Conservation (phyloP, 2,329 filamentous ascomycete species). For the Microcyclospora pomicola region DNA sequence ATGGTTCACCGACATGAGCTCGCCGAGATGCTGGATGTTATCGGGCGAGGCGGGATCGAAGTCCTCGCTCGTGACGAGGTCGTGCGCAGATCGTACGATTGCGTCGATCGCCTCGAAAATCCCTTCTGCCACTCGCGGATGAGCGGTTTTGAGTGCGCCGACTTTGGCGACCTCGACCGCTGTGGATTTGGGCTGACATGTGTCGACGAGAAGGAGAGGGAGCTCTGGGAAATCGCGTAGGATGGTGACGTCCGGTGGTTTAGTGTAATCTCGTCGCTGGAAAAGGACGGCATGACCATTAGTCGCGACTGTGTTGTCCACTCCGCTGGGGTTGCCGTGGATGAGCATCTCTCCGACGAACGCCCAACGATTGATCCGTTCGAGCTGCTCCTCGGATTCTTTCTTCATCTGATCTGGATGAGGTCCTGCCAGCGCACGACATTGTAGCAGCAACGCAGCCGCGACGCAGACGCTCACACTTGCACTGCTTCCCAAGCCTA, state of each 20-base stretch:
- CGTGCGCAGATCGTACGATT: constrained; percentile 46
- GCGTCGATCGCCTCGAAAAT: constrained; percentile 79
- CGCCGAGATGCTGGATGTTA: constrained; percentile 61
- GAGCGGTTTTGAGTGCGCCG: constrained; percentile 50
- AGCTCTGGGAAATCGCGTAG: constrained; percentile 84
- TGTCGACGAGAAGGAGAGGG: constrained; percentile 80
- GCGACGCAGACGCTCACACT: constrained; percentile 84
- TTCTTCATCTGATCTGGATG: constrained; percentile 80
- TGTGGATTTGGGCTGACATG: constrained; percentile 75
- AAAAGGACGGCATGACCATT: constrained; percentile 92
- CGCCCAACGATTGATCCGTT: constrained; percentile 94
- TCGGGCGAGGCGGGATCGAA: constrained; percentile 54
- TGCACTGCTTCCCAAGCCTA: constrained; percentile 85
- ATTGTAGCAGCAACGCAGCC: constrained; percentile 64
- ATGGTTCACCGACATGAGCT: constrained; percentile 88
- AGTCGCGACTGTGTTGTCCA: constrained; percentile 91
- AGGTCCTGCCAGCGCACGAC: constrained; percentile 75
- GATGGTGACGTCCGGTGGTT: constrained; percentile 59
- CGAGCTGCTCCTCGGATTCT: constrained; percentile 79
- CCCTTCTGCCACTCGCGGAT: constrained; percentile 63
- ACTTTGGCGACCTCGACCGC: constrained; percentile 79
- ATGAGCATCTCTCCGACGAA: constrained; percentile 97
- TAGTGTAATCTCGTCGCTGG: constrained; percentile 58
- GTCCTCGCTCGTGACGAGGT: constrained; percentile 39
- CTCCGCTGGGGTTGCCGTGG: constrained; percentile 88